Evolutionary conservation across 371 early-diverging fungal species (phyloP).

Genomic region (Rhizopus microsporus): DNA sequence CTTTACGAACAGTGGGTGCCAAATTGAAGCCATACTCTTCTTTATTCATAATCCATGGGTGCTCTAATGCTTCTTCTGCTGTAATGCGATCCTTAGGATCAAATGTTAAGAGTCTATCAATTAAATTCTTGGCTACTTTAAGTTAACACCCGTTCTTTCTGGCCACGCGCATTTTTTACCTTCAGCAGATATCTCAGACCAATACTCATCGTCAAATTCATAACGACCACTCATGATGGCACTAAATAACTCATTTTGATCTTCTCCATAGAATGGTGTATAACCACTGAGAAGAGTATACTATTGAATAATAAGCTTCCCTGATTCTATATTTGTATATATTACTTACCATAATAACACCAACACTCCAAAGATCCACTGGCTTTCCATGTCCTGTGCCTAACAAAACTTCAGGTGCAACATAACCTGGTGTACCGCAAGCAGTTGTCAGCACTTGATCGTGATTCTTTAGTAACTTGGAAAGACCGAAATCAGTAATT

Average conservation of each 20-base stretch:
- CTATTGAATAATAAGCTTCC: not conserved
- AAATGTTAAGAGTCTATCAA: constrained; percentile 65
- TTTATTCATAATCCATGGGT: constrained; percentile 61
- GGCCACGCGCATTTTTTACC: constrained; percentile 30
- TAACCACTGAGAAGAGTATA: constrained; percentile 84
- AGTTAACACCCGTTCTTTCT: not conserved
- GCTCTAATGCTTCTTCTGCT: constrained; percentile 69
- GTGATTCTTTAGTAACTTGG: constrained; percentile 66
- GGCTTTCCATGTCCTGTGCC: constrained; percentile 63
- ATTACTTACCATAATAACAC: constrained; percentile 71
- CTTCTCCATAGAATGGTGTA: constrained; percentile 84
- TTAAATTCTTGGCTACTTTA: constrained; percentile 75
- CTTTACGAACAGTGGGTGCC: constrained; percentile 35
- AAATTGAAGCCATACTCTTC: constrained; percentile 23
- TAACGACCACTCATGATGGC: constrained; percentile 66
- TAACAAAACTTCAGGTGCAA: constrained; percentile 81
- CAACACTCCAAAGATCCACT: constrained; percentile 90
- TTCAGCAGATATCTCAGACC: constrained; percentile 73
- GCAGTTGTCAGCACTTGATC: constrained; percentile 69
- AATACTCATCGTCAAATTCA: constrained; percentile 75
- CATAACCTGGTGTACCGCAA: constrained; percentile 87
- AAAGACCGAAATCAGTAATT: constrained; percentile 80
- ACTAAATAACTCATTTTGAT: constrained; percentile 59
- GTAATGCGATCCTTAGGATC: constrained; percentile 71
- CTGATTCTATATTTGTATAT: not conserved